These are phyloP conservation scores for Citrullus colocynthis DNA, from an alignment of 306 rosid species.

Conservation along the genomic window DNA sequence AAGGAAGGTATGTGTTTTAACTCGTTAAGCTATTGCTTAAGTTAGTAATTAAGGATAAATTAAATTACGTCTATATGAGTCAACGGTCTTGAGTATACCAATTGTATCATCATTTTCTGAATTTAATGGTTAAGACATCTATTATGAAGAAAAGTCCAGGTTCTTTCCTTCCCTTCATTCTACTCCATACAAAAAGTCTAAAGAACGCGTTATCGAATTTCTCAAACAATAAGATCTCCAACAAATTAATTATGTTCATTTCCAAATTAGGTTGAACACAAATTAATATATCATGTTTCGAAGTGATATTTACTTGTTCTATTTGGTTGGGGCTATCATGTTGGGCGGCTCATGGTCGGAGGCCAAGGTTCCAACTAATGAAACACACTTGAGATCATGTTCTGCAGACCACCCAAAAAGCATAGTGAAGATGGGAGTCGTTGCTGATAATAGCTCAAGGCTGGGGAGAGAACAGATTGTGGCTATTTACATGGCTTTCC, in stretches of 20 bases:
- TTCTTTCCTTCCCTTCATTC: background rate
- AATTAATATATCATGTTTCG: background rate
- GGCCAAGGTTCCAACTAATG: background rate
- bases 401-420: background rate
- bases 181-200: background rate
- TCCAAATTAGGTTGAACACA: background rate
- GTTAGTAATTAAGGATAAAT: too few relatives aligned
- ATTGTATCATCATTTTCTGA: too few relatives aligned
- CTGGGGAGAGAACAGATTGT: slow-evolving; percentile 30
- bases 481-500: slow-evolving; percentile 36
- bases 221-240: too few relatives aligned
- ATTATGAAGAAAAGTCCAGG: background rate
- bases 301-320: background rate
- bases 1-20: too few relatives aligned
- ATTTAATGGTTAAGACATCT: too few relatives aligned
- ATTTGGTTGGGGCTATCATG: background rate
- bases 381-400: background rate
- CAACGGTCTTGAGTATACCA: too few relatives aligned
- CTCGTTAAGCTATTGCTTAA: too few relatives aligned
- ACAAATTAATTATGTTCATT: background rate
- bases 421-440: slow-evolving; percentile 13
- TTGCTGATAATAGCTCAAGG: slow-evolving; percentile 16
- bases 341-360: background rate
- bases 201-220: too few relatives aligned
- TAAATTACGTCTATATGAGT: too few relatives aligned